phyloP scores from a whole-genome alignment of 129 eudicot genomes.

The Flaveria linearis region DNA sequence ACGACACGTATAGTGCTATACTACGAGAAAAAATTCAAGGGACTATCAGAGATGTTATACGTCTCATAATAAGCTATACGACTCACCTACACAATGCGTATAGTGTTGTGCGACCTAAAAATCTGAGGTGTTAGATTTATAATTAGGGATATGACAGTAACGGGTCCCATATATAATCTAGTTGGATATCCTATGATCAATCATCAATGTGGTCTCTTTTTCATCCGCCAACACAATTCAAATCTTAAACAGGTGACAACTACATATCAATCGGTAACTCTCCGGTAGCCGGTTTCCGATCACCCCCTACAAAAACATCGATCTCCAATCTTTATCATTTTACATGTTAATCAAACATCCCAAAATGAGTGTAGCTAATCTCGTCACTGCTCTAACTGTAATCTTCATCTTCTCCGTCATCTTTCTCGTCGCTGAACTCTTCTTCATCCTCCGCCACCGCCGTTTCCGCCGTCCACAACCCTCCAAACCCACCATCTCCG shows the following conservation, averaged over 20 bases:
- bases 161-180: too few relatives aligned
- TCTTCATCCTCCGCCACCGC: constrained; percentile 61
- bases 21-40: too few relatives aligned
- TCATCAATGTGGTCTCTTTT: neutral
- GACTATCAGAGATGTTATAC: too few relatives aligned
- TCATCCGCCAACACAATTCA: constrained; percentile 40
- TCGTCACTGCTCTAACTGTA: constrained; percentile 50
- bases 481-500: neutral
- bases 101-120: too few relatives aligned
- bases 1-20: too few relatives aligned
- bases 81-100: too few relatives aligned
- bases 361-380: constrained; percentile 45
- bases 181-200: neutral
- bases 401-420: constrained; percentile 50
- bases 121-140: too few relatives aligned
- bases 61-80: too few relatives aligned
- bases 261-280: constrained; percentile 22
- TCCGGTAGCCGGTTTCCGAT: constrained; percentile 28
- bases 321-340: neutral
- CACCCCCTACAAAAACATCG: constrained; percentile 17
- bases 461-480: constrained; percentile 30
- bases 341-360: neutral
- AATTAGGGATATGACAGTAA: too few relatives aligned
- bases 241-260: neutral
- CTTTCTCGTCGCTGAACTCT: constrained; percentile 52